Evolutionary conservation across 148 eudicot genomes (phyloP).

Genomic region (Amaranthus palmeri): DNA sequence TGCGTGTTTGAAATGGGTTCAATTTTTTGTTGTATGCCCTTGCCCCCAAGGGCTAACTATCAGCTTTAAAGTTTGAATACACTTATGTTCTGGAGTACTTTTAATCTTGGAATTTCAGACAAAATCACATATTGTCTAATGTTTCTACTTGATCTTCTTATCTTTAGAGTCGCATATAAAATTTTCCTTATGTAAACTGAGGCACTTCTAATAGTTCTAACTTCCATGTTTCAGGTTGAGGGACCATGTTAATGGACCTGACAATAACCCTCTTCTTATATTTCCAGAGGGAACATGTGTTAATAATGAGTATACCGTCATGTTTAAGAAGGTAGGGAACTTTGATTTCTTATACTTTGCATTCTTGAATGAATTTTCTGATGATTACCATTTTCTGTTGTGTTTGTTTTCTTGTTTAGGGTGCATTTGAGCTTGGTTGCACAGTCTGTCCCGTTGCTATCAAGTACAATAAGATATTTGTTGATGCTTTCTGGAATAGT

Average conservation of each 20-base stretch:
- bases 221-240: constrained; percentile 61
- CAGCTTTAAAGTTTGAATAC: too few relatives aligned
- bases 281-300: constrained; percentile 99
- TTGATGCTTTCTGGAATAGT: constrained; percentile 98
- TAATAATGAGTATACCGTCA: constrained; percentile 88
- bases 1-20: constrained; percentile 34
- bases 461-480: constrained; percentile 97
- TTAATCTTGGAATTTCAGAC: too few relatives aligned
- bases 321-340: constrained; percentile 83
- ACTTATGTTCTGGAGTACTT: too few relatives aligned
- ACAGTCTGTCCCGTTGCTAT: constrained; percentile 94
- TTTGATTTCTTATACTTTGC: not conserved
- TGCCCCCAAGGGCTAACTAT: too few relatives aligned
- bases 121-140: too few relatives aligned
- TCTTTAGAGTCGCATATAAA: too few relatives aligned
- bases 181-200: too few relatives aligned
- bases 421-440: constrained; percentile 95
- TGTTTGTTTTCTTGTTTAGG: constrained; percentile 37
- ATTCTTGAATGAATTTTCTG: not conserved
- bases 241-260: constrained; percentile 86
- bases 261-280: constrained; percentile 93
- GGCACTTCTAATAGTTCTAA: not conserved
- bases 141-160: too few relatives aligned
- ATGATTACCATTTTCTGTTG: not conserved
- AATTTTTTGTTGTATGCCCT: not conserved